A percentile compares a stretch with the other conserved stretches of the same genome.
Conservation (phyloP, 2,329 filamentous ascomycete genomes). For the Trichoderma sp. region DNA sequence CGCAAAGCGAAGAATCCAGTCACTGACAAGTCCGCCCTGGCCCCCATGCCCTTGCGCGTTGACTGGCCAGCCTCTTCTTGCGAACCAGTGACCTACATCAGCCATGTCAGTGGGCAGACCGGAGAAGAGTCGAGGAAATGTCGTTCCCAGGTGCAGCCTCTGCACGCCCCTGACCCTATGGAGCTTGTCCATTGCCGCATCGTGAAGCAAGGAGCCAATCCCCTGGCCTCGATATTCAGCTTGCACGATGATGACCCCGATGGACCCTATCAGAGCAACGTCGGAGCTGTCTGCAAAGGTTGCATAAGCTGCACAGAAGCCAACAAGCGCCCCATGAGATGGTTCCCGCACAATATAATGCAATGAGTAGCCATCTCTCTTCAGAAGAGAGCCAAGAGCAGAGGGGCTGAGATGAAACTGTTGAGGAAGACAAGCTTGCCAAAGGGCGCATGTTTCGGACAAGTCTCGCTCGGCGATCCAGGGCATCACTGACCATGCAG, state of each 20-base stretch:
- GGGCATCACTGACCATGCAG: slow-evolving; percentile 47
- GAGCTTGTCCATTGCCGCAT: slow-evolving; percentile 53
- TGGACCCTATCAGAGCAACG: slow-evolving; percentile 54
- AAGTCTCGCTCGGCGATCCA: slow-evolving; percentile 48
- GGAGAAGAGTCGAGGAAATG: slow-evolving; percentile 60
- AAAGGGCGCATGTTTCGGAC: slow-evolving; percentile 49
- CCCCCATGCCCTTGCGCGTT: slow-evolving; percentile 46
- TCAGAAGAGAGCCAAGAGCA: slow-evolving; percentile 51
- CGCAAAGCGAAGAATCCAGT: slow-evolving; percentile 57
- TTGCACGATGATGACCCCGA: slow-evolving; percentile 58
- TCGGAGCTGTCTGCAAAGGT: slow-evolving; percentile 58
- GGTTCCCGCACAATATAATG: slow-evolving; percentile 60
- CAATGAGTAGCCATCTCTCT: slow-evolving; percentile 58
- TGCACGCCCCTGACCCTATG: slow-evolving; percentile 54
- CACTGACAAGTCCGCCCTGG: slow-evolving; percentile 53
- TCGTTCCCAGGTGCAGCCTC: slow-evolving; percentile 59
- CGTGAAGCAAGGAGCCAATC: slow-evolving; percentile 56
- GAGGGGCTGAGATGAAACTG: slow-evolving; percentile 50
- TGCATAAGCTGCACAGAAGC: slow-evolving; percentile 63
- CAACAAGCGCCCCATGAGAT: slow-evolving; percentile 47
- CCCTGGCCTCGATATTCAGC: slow-evolving; percentile 52
- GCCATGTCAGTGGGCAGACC: slow-evolving; percentile 51
- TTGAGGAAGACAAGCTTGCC: slow-evolving; percentile 48
- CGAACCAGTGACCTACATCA: slow-evolving; percentile 54
- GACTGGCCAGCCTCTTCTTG: slow-evolving; percentile 56